Percentiles rank a stretch among this genome's conserved stretches.
Conservation (phyloP, 2,329 filamentous ascomycete genomes). For the Aureobasidium melanogenum region DNA sequence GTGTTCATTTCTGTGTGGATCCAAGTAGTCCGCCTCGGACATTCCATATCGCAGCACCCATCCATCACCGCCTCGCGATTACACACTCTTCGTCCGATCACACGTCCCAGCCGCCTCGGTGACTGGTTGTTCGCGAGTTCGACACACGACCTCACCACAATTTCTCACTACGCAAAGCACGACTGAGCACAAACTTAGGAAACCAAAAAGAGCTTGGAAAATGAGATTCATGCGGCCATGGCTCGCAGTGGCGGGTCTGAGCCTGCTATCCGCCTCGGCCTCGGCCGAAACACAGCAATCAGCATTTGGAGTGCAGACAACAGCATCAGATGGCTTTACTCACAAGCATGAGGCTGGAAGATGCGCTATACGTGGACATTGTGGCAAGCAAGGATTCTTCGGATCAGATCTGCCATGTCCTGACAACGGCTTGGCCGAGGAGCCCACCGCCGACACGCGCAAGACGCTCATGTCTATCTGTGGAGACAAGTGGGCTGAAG, state of each 20-base stretch:
- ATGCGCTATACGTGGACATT: slow-evolving; percentile 85
- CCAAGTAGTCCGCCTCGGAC: no score
- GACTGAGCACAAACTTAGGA: background rate
- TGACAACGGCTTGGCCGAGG: slow-evolving; percentile 74
- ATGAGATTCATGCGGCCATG: slow-evolving; percentile 6
- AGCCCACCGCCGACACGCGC: slow-evolving; percentile 63
- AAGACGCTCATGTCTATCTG: slow-evolving; percentile 77
- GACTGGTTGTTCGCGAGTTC: background rate
- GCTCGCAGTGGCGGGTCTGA: slow-evolving; percentile 8
- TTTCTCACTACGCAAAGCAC: background rate
- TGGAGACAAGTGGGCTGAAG: slow-evolving; percentile 74
- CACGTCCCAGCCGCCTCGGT: background rate
- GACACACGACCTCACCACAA: background rate
- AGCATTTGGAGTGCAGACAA: background rate
- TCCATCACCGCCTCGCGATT: background rate
- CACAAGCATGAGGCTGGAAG: slow-evolving; percentile 72
- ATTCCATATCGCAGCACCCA: background rate
- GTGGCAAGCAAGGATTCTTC: slow-evolving; percentile 84
- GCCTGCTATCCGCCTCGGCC: background rate
- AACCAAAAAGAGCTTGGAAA: background rate
- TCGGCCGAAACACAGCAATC: background rate
- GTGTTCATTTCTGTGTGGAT: background rate
- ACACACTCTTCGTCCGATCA: background rate
- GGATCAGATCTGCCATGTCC: slow-evolving; percentile 83
- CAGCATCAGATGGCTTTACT: slow-evolving; percentile 12